Percentiles rank a stretch among this genome's conserved stretches.
Evolutionary conservation across 352 stramenopile species (phyloP).

Genomic region (Phytophthora brassicae): DNA sequence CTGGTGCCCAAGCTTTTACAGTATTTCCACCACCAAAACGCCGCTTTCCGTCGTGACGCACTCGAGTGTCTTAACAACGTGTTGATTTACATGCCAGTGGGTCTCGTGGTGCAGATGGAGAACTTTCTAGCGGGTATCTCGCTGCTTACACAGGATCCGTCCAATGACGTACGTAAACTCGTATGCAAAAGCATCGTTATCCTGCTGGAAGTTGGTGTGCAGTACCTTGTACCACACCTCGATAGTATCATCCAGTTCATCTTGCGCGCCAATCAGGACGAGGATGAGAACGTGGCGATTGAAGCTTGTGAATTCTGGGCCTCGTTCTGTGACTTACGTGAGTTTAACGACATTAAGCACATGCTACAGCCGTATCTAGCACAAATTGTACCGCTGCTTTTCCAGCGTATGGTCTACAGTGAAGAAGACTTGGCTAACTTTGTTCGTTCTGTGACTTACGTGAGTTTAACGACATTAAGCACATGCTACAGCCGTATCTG

Average conservation of each 20-base stretch:
- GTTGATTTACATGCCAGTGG: conserved; percentile 87
- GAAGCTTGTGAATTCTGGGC: conserved; percentile 92
- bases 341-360: conserved; percentile 92
- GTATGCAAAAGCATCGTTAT: conserved; percentile 93
- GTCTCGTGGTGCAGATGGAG: conserved; percentile 90
- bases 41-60: conserved; percentile 78
- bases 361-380: conserved; percentile 83
- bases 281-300: conserved; percentile 83
- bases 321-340: conserved; percentile 87
- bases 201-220: conserved; percentile 85
- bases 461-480: conserved; percentile 92
- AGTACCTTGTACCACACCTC: conserved; percentile 89
- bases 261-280: conserved; percentile 83
- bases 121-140: conserved; percentile 89
- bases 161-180: conserved; percentile 77
- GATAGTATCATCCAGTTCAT: conserved; percentile 93
- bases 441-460: no score
- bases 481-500: conserved; percentile 82
- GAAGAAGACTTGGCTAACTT: conserved; percentile 91
- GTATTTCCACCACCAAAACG: conserved; percentile 86
- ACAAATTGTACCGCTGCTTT: conserved; percentile 92
- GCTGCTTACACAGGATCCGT: conserved; percentile 82
- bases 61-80: conserved; percentile 91
- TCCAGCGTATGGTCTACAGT: conserved; percentile 95
- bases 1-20: conserved; percentile 89